Evolutionary conservation across 495 filamentous ascomycete species (phyloP).

Genomic region (Xylaria telfairii): DNA sequence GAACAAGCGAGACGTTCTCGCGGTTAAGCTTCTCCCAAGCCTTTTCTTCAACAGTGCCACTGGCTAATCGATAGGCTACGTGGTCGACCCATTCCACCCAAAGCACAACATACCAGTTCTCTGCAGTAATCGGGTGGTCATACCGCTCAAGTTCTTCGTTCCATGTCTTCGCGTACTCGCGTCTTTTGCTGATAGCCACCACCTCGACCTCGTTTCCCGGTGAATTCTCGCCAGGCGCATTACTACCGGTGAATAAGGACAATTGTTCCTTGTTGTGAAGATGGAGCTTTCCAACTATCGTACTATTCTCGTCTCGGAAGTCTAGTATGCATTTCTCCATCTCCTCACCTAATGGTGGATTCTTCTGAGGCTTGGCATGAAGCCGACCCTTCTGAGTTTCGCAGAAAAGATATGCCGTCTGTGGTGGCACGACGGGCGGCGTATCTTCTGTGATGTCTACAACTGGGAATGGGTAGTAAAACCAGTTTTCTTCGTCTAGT

Average conservation of each 20-base stretch:
- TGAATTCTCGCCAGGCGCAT: background rate
- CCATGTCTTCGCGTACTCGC: conserved; percentile 2
- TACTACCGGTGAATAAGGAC: background rate
- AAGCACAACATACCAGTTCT: background rate
- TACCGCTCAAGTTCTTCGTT: background rate
- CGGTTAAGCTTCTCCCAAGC: background rate
- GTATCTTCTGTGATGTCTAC: background rate
- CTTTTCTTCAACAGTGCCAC: background rate
- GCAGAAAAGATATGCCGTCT: background rate
- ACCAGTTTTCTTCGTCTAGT: background rate
- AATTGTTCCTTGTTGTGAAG: background rate
- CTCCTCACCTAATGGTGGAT: background rate
- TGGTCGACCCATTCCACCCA: background rate
- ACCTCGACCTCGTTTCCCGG: background rate
- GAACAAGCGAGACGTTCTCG: background rate
- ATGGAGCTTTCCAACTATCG: background rate
- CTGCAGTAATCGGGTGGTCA: background rate
- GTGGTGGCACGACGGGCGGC: background rate
- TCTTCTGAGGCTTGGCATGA: background rate
- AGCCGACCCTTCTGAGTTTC: background rate
- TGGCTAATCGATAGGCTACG: background rate
- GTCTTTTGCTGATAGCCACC: conserved; percentile 10
- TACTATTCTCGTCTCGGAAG: background rate
- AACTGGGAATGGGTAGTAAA: background rate
- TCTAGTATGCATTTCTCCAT: background rate